Conservation (phyloP, 2,329 filamentous ascomycete genomes). For the Alternaria triticimaculans region DNA sequence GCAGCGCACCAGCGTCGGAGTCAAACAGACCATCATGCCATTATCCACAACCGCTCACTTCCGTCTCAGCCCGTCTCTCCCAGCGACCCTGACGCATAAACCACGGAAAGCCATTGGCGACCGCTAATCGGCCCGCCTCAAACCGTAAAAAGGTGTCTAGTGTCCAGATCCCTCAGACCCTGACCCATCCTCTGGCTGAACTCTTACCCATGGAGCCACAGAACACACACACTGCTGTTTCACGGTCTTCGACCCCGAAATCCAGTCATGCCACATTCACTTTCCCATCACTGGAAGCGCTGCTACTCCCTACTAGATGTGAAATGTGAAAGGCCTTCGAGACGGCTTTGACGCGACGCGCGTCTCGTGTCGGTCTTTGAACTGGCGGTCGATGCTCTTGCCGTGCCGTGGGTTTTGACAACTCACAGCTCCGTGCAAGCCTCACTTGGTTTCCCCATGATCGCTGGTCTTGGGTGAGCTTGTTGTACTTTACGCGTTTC, state of each 20-base stretch:
- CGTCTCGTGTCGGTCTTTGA: slow-evolving; percentile 9
- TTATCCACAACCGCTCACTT: not conserved
- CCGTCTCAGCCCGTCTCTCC: not conserved
- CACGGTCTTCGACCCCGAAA: not conserved
- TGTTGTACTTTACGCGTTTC: not conserved
- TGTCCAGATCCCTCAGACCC: slow-evolving; percentile 4
- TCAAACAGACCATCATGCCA: not conserved
- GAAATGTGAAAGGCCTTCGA: not conserved
- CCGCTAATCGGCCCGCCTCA: slow-evolving; percentile 6
- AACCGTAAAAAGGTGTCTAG: not conserved
- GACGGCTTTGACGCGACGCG: slow-evolving; percentile 6
- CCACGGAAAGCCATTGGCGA: not conserved
- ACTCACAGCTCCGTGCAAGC: not conserved
- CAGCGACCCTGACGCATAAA: not conserved
- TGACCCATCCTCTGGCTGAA: not conserved
- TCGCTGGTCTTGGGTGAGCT: not conserved
- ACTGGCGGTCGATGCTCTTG: not conserved
- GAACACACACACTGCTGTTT: slow-evolving; percentile 2
- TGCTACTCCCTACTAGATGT: not conserved
- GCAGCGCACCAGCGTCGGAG: not conserved
- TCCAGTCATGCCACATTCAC: not conserved
- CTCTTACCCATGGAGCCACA: slow-evolving; percentile 3
- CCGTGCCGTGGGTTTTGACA: not conserved
- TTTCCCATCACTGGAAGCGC: not conserved
- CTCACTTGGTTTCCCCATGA: not conserved